Evolutionary conservation across 768 basidiomycete species (phyloP).

Genomic region (Termitomyces titanicus): DNA sequence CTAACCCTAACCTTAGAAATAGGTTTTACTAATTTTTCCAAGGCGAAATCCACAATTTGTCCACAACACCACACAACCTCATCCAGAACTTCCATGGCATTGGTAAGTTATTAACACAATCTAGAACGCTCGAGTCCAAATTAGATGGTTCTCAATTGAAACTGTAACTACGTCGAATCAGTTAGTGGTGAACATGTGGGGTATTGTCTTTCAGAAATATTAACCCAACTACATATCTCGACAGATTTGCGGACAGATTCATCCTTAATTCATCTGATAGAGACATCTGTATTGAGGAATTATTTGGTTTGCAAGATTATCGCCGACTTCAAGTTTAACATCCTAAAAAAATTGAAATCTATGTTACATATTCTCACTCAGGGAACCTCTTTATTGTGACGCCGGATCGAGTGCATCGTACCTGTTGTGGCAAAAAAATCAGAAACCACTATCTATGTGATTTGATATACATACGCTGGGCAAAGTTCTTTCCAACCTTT

Average conservation of each 20-base stretch:
- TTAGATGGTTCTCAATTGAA: too few species aligned
- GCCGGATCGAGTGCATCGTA: conserved; percentile 14
- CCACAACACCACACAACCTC: too few species aligned
- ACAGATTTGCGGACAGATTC: too few species aligned
- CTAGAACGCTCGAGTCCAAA: too few species aligned
- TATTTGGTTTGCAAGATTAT: background rate
- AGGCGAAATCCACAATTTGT: too few species aligned
- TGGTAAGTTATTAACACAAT: too few species aligned
- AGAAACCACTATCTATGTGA: background rate
- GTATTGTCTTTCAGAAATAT: too few species aligned
- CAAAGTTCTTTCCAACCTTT: conserved; percentile 21
- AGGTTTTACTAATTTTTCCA: background rate
- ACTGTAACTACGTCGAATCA: too few species aligned
- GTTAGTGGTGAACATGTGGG: too few species aligned
- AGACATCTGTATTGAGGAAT: background rate
- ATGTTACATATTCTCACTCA: background rate
- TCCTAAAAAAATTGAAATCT: background rate
- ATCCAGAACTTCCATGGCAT: too few species aligned
- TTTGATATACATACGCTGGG: conserved; percentile 18
- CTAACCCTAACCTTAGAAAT: background rate
- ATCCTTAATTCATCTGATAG: too few species aligned
- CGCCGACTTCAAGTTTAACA: background rate
- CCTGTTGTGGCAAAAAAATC: background rate
- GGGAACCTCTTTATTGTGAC: conserved; percentile 1
- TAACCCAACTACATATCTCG: too few species aligned